Base-by-base conservation (phyloP, 2,329 filamentous ascomycete genomes). In the Aspergillus puulaauensis region DNA sequence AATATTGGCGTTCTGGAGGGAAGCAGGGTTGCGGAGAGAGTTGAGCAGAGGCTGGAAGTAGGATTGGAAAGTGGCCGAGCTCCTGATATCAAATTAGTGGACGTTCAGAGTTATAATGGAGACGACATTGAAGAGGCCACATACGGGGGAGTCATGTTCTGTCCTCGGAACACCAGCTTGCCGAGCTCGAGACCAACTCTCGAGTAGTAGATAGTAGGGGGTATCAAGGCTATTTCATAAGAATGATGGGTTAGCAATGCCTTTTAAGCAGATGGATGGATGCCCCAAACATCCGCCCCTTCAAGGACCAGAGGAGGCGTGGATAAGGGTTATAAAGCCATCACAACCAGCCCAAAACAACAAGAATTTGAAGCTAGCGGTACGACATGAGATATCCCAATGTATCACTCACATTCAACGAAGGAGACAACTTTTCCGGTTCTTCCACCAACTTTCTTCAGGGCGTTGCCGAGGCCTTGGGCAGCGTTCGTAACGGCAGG, bases 131-230 rank as follows among this genome's bases (percentile, higher is more conserved):
- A 50, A 46, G 48, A 31, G 37, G 23, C 44, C 52, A 82, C 93
- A 87, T 90, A 99, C 95, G 95, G 95, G 79, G 91, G 92, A 73
- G 84, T 82, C 92, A 99, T 97, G 81, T 90, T 90, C 79, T 93
- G 92, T 76, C 87, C 88, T 70, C 86, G 86, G 82, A 92, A 91
- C 66, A 98, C 86, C 67, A 97, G 84, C 84, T 90, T 96, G 74
- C 84, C 85, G 60, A 98, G 83, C 83, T 99, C 95, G 64, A 93
- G 80, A 69, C 84, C 90, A 73, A 98, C 93, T 76, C 87, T 90
- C 71, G 89, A 87, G 83, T 98, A 99, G 86, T 97, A 97, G 74
- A 96, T 74, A 64, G 92, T 88, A 62, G 88, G 87, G 68, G 95
- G 95, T 67, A 93, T 86, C 81, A 95, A 84, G 77, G 87, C 93